These are phyloP conservation scores for Mycocalia duriaeana DNA, from an alignment of 1,284 basidiomycete species.

Conservation along the genomic window DNA sequence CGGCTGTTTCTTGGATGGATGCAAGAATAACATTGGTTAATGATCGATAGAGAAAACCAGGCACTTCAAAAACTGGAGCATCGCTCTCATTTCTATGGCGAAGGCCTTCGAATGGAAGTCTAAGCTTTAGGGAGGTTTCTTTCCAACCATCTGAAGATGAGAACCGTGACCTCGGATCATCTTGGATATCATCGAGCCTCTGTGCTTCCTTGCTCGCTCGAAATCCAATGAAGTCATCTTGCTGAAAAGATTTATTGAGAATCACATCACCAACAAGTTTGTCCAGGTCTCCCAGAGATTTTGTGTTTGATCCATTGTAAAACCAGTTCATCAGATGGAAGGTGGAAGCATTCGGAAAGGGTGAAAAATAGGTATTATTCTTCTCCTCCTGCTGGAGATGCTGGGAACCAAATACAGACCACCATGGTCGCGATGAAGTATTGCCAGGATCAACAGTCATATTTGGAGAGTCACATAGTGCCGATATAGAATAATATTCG, in stretches of 20 bases:
- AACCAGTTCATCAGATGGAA: constrained; percentile 21
- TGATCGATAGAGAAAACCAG: constrained; percentile 16
- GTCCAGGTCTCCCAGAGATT: constrained; percentile 19
- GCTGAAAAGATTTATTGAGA: constrained; percentile 17
- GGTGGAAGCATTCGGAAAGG: constrained; percentile 13
- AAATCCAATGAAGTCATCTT: constrained; percentile 15
- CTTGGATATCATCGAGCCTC: constrained; percentile 9
- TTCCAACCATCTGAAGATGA: constrained; percentile 17
- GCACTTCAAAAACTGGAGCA: constrained; percentile 15
- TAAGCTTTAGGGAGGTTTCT: constrained; percentile 13
- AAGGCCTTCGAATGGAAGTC: constrained; percentile 14
- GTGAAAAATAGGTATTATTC: constrained; percentile 1
- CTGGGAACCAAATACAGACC: not conserved
- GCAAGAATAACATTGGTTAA: constrained; percentile 21
- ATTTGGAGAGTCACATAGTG: not conserved
- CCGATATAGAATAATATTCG: not conserved
- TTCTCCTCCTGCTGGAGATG: not conserved
- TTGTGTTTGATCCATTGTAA: constrained; percentile 13
- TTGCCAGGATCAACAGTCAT: not conserved
- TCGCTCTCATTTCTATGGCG: constrained; percentile 9
- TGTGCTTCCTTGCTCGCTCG: constrained; percentile 9
- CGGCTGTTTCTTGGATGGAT: constrained; percentile 14
- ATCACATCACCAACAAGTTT: constrained; percentile 22
- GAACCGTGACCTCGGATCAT: not conserved
- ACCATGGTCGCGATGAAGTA: not conserved